A percentile compares a stretch with the other conserved stretches of the same genome.
phyloP scores from a whole-genome alignment of 495 filamentous ascomycete genomes.

The Podospora didyma region DNA sequence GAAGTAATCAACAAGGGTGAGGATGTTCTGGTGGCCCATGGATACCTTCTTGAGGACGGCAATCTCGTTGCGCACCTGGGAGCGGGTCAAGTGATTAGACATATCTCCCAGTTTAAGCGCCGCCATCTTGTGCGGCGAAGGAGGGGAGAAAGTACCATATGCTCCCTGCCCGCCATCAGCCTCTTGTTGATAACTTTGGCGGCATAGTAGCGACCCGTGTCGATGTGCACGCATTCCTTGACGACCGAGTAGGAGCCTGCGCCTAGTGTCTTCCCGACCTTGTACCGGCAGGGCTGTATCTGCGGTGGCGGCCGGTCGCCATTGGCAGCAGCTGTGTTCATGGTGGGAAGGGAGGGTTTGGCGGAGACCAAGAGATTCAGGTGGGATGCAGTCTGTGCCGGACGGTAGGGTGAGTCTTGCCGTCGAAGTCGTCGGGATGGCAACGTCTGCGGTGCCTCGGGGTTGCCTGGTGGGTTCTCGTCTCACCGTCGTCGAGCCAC shows the following conservation, averaged over 20 bases:
- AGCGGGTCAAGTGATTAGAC: background rate
- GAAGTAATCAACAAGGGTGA: constrained; percentile 97
- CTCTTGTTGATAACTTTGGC: constrained; percentile 99
- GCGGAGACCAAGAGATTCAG: background rate
- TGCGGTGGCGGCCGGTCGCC: constrained; percentile 34
- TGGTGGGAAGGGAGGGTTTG: constrained; percentile 11
- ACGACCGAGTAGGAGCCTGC: constrained; percentile 97
- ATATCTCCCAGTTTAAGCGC: background rate
- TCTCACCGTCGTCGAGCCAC: background rate
- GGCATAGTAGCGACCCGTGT: constrained; percentile 96
- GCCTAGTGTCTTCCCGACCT: constrained; percentile 95
- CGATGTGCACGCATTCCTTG: constrained; percentile 99
- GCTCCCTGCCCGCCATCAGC: constrained; percentile 93
- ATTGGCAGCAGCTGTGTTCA: constrained; percentile 28
- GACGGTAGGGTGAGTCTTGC: no score
- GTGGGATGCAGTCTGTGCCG: no score
- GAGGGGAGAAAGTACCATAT: constrained; percentile 69
- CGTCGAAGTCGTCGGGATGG: background rate
- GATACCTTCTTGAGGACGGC: constrained; percentile 93
- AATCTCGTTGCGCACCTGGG: constrained; percentile 93
- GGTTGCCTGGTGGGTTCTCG: no score
- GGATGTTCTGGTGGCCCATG: constrained; percentile 96
- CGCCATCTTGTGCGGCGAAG: constrained; percentile 1
- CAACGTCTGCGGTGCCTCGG: no score
- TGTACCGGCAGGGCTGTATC: constrained; percentile 71